Conservation (phyloP, 208 protist species). For the Lotmaria passim region DNA sequence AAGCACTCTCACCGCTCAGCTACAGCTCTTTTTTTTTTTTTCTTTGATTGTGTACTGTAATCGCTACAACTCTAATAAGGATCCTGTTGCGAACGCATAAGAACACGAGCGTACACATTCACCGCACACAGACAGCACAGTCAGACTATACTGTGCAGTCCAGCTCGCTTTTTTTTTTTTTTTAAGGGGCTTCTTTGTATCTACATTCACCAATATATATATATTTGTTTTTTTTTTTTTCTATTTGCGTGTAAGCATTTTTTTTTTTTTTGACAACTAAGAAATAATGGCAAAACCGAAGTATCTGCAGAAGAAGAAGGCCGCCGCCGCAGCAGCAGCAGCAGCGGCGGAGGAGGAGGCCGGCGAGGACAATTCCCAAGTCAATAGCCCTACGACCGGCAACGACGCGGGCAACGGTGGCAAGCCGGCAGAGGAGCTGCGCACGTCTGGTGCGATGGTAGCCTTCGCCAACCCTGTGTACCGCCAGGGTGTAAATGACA, state of each 20-base stretch:
- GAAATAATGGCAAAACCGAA: constrained; percentile 80
- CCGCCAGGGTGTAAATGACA: constrained; percentile 85
- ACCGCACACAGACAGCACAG: no score
- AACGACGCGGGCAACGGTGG: neutral
- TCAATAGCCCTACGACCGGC: constrained; percentile 19
- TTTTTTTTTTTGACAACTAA: constrained; percentile 6
- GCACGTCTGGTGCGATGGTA: constrained; percentile 83
- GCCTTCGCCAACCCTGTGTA: constrained; percentile 83
- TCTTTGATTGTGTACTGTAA: no score
- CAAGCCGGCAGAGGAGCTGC: constrained; percentile 30
- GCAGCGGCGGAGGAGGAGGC: no score
- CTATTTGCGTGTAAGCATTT: constrained; percentile 11
- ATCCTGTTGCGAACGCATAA: no score
- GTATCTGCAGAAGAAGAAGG: constrained; percentile 86
- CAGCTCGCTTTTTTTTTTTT: no score
- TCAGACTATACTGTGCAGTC: no score
- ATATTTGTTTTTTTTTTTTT: neutral
- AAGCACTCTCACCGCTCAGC: no score
- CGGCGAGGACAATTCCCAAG: constrained; percentile 42
- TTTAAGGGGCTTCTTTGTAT: no score
- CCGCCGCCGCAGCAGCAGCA: constrained; percentile 38
- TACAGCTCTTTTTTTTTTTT: no score
- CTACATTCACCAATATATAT: no score
- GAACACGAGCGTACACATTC: no score
- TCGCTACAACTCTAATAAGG: no score